A percentile compares a stretch with the other conserved stretches of the same genome.
These are phyloP conservation scores for Leccinellum albellum DNA, from an alignment of 768 basidiomycete species.

Conservation along the genomic window DNA sequence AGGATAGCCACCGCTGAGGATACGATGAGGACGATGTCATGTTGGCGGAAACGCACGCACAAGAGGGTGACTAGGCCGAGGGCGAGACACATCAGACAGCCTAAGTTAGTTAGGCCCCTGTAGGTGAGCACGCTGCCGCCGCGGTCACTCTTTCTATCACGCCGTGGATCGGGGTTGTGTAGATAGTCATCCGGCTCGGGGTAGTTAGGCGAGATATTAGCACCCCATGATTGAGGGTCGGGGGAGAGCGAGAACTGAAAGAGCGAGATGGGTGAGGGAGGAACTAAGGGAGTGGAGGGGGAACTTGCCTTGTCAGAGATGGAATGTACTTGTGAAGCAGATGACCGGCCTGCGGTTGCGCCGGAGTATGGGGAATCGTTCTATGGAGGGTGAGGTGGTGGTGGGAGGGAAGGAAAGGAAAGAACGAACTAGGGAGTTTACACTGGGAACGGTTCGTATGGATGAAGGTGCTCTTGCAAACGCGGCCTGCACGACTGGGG, in stretches of 20 bases:
- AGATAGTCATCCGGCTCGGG: conserved; percentile 65
- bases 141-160: conserved; percentile 53
- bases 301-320: conserved; percentile 55
- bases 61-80: conserved; percentile 55
- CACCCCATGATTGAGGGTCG: conserved; percentile 70
- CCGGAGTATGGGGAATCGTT: conserved; percentile 40
- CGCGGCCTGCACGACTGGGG: conserved; percentile 39
- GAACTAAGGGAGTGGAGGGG: background rate
- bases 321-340: conserved; percentile 34
- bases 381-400: conserved; percentile 15
- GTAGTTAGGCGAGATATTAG: conserved; percentile 54
- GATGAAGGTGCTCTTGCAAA: conserved; percentile 39
- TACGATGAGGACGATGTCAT: background rate
- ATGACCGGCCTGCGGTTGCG: conserved; percentile 31
- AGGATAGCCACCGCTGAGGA: conserved; percentile 58
- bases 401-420: background rate
- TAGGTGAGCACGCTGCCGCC: conserved; percentile 59
- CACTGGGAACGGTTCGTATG: conserved; percentile 38
- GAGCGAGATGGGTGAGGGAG: background rate
- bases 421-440: conserved; percentile 39
- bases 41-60: conserved; percentile 35
- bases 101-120: conserved; percentile 69
- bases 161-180: conserved; percentile 69
- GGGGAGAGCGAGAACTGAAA: conserved; percentile 67
- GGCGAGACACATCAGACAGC: conserved; percentile 58